Conservation (phyloP, 495 filamentous ascomycete genomes). For the Amphirosellinia nigrospora region DNA sequence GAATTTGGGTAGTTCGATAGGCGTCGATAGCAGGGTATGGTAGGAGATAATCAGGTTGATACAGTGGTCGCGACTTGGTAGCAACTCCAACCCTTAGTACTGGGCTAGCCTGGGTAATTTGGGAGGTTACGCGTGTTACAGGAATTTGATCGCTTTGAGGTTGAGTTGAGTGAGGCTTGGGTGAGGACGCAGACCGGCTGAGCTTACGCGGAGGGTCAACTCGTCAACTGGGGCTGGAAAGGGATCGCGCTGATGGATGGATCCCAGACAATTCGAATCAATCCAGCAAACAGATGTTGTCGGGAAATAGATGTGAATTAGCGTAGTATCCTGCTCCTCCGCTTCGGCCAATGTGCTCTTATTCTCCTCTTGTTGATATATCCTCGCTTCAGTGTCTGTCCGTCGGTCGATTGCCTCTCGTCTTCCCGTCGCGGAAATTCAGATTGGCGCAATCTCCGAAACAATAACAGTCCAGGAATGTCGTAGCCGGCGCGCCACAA, state of each 20-base stretch:
- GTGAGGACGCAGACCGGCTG: background rate
- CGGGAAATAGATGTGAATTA: background rate
- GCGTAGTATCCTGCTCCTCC: conserved; percentile 4
- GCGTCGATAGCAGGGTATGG: background rate
- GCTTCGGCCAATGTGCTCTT: background rate
- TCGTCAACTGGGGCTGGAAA: conserved; percentile 12
- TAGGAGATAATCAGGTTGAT: background rate
- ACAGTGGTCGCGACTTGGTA: conserved; percentile 8
- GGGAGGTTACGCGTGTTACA: background rate
- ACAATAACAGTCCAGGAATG: conserved; percentile 15
- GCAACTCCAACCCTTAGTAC: background rate
- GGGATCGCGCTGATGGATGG: background rate
- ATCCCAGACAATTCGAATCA: background rate
- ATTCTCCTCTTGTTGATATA: background rate
- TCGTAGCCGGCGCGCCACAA: conserved; percentile 11
- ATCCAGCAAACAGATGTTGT: background rate
- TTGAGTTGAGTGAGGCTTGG: background rate
- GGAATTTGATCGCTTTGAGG: background rate
- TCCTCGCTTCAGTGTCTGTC: background rate
- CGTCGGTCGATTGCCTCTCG: background rate
- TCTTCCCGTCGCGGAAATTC: background rate
- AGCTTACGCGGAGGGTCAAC: conserved; percentile 1
- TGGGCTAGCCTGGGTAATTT: background rate
- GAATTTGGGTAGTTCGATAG: background rate
- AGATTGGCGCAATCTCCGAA: conserved; percentile 10